These are phyloP conservation scores for Infundibulicybe gibba DNA, from an alignment of 768 basidiomycete species.

Conservation along the genomic window DNA sequence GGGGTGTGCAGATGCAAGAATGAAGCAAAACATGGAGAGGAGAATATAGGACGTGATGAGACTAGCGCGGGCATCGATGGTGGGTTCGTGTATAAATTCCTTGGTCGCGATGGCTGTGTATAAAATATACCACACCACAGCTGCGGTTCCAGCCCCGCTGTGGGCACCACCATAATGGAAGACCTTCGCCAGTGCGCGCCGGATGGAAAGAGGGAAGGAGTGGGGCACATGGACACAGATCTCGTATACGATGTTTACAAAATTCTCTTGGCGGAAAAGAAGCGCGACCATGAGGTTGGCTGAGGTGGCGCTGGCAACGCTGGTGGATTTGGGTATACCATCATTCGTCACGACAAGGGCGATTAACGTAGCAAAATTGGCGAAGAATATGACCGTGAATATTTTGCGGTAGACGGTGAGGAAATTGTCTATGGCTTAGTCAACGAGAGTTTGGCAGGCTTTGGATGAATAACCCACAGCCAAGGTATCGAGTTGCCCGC, in stretches of 20 bases:
- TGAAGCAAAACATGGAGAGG: conserved; percentile 39
- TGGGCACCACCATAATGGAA: conserved; percentile 57
- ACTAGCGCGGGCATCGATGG: conserved; percentile 26
- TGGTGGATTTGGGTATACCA: conserved; percentile 27
- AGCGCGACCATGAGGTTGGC: conserved; percentile 41
- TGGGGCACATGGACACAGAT: conserved; percentile 37
- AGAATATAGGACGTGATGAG: conserved; percentile 43
- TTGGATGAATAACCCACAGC: conserved; percentile 40
- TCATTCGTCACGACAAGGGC: conserved; percentile 27
- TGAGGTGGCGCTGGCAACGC: conserved; percentile 34
- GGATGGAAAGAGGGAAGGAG: conserved; percentile 35
- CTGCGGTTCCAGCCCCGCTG: conserved; percentile 49
- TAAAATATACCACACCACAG: conserved; percentile 47
- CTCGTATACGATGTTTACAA: conserved; percentile 49
- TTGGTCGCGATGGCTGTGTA: conserved; percentile 41
- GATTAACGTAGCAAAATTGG: conserved; percentile 48
- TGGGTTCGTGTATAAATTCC: conserved; percentile 22
- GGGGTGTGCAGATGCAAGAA: conserved; percentile 47
- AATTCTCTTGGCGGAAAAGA: conserved; percentile 46
- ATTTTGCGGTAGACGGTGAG: conserved; percentile 45
- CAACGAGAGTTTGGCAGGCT: conserved; percentile 44
- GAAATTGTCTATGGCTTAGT: conserved; percentile 44
- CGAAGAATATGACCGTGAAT: conserved; percentile 48
- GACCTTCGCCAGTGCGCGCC: conserved; percentile 43
- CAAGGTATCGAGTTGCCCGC: conserved; percentile 7